Conservation (phyloP, 2,329 filamentous ascomycete species). For the Thermothelomyces thermophilus region DNA sequence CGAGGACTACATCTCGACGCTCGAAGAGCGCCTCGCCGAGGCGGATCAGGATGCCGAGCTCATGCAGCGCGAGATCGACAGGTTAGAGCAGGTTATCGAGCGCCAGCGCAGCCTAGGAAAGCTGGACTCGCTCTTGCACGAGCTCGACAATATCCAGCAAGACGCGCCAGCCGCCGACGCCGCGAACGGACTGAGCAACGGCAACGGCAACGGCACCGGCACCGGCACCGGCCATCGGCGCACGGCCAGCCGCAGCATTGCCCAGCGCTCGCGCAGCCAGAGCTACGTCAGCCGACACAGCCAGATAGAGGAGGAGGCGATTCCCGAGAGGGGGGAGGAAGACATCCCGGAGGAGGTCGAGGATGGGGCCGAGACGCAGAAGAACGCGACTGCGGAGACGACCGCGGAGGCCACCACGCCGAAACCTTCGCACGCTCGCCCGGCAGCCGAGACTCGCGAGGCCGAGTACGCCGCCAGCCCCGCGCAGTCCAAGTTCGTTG, state of each 20-base stretch:
- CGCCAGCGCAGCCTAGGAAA: conserved; percentile 92
- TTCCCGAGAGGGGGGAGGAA: conserved; percentile 48
- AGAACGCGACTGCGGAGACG: conserved; percentile 27
- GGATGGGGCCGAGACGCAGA: conserved; percentile 32
- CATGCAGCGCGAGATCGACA: conserved; percentile 94
- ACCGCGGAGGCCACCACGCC: conserved; percentile 25
- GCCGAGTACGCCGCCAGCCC: conserved; percentile 53
- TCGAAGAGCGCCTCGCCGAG: conserved; percentile 92
- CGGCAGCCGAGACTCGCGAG: conserved; percentile 21
- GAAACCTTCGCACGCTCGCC: conserved; percentile 18
- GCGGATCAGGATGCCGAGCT: conserved; percentile 92
- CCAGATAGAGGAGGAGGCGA: conserved; percentile 48
- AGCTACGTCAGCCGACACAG: conserved; percentile 50
- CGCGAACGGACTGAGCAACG: conserved; percentile 33
- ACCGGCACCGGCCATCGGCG: conserved; percentile 39
- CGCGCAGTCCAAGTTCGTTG: conserved; percentile 77
- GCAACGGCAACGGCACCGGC: too few species aligned
- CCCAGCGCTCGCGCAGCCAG: conserved; percentile 48
- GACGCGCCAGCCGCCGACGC: conserved; percentile 41
- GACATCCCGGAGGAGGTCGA: conserved; percentile 31
- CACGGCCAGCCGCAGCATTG: conserved; percentile 34
- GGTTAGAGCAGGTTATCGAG: conserved; percentile 90
- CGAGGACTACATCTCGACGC: conserved; percentile 94
- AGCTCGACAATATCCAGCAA: conserved; percentile 72
- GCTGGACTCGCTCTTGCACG: conserved; percentile 83